Evolutionary conservation across 257 asterid genomes (phyloP).

Genomic region (Nicotiana sylvestris): DNA sequence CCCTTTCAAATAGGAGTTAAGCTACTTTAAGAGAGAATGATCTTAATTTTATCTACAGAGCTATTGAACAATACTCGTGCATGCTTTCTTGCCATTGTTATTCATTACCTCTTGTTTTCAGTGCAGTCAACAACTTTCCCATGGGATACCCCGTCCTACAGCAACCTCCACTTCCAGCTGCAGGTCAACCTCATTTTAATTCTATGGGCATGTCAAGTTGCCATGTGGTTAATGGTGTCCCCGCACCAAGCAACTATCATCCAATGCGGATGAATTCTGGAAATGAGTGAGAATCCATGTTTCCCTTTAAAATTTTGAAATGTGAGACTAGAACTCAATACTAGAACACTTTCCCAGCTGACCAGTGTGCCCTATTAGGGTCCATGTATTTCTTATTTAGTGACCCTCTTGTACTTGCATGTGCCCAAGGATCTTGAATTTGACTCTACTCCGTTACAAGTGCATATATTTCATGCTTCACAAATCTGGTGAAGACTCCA

Average conservation of each 20-base stretch:
- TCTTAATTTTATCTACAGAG: neutral
- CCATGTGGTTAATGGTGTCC: slow-evolving; percentile 87
- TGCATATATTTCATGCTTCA: neutral
- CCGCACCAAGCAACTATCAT: slow-evolving; percentile 74
- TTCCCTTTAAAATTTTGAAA: slow-evolving; percentile 10
- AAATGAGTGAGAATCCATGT: slow-evolving; percentile 54
- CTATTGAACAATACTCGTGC: neutral
- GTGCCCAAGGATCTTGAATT: neutral
- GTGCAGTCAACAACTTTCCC: slow-evolving; percentile 93
- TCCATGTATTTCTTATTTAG: neutral
- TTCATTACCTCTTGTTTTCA: slow-evolving; percentile 45
- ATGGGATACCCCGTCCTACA: slow-evolving; percentile 89
- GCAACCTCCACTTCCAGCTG: slow-evolving; percentile 57
- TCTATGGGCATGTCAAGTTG: slow-evolving; percentile 61
- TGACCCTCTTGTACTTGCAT: neutral
- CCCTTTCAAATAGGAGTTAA: neutral
- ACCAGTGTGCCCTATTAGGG: neutral
- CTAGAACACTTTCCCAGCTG: neutral
- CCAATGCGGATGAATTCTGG: slow-evolving; percentile 85
- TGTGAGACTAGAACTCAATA: neutral
- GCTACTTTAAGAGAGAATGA: neutral
- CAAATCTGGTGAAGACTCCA: neutral
- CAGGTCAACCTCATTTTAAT: slow-evolving; percentile 80
- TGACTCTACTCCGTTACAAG: neutral
- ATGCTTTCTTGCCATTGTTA: slow-evolving; percentile 14